Evolutionary conservation across 768 basidiomycete genomes (phyloP), one percentile per base, ranked within the genome.

Genomic region (Dioszegia aurantiaca): DNA sequence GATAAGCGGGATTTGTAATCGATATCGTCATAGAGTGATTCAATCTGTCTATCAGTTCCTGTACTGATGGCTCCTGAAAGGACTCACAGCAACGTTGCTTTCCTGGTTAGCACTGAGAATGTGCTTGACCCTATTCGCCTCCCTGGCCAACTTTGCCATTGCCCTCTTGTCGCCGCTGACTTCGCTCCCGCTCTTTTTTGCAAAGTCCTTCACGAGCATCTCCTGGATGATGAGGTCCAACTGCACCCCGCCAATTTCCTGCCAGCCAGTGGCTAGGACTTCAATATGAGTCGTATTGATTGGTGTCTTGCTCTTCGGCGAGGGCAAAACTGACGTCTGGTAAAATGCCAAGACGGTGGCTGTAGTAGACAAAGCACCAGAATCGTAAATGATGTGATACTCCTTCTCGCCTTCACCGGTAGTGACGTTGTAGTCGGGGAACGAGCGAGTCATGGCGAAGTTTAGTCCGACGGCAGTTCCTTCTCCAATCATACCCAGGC

Each of bases 371-470:
- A 78, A 86, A 4, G 94, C 89, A 41, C 95, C 95, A 0, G 91
- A 89, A 68, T 98, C 95, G 77, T 88, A 99, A 59, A 99, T 86
- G 65, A 99, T 77, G 73, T 98, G 93, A 58, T 72, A 69, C 48
- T 78, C 76, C 74, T 87, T 84, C 70, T 93, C 87, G 10, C 69
- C 69, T 26, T 55, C 56, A 0, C 69, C 64, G 12, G 62, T 66
- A 21, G 51, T 56, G 11, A 54, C 58, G 30, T 70, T 55, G 58
- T 49, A 70, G 1, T 78, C 79, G 0, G 87, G 79, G 80, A 98
- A 98, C 1, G 85, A 81, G 46, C 94, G 84, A 1, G 92, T 91
- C 91, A 98, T 95, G 41, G 95, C 95, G 71, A 89, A 99, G 79
- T 99, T 99, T 65, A 98, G 82, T 14, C 91, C 95, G n/a, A 93